Base-by-base conservation (phyloP, 768 basidiomycete species). In the Tricholoma matsutake region DNA sequence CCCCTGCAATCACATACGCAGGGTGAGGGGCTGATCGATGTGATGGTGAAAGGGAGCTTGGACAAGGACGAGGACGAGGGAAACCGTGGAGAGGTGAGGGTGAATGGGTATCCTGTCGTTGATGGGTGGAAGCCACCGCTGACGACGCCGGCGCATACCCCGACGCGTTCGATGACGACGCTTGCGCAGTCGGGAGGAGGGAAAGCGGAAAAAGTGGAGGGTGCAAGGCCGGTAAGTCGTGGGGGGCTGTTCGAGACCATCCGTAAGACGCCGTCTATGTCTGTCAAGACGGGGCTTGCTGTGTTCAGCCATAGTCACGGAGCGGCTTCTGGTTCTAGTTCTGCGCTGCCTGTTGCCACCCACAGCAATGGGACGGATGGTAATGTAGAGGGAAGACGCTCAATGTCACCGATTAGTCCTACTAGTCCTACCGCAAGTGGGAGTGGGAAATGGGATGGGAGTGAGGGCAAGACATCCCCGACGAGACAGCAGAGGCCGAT, bases 261-360 rank as follows among this genome's bases (percentile, higher is more conserved):
- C 11, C 72, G 73, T 32, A 72, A 74, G 57, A 67, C 70, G 13
- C 73, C 78, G 3, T 77, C 78, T 4, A 67, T 71, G 52, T 70
- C 76, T 22, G 63, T 49, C 22, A 57, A 54, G 49, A 58, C 57
- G 34, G 56, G 55, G 14, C 11, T 25, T 28, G 9, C 2, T 29
- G 35, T 54, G 14, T 39, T 54, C 9, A n/a, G 53, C 10, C 54
- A 25, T 34, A 20, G 34, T 20, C 22, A 25, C 22, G 18, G 13
- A 9, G 31, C 18, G 25, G 20, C 41, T n/a, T 16, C 18, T 10
- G 43, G 8, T 45, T 45, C 43, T 45, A 11, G 43, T 18, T 45
- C 45, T n/a, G 13, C 10, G 11, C 29, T 16, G 13, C 37, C 31
- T 45, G 20, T 43, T 28, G 16, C 22, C 8, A 25, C 11, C 13